Base-by-base conservation (phyloP, 306 rosid species). In the Gynostemma pentaphyllum region DNA sequence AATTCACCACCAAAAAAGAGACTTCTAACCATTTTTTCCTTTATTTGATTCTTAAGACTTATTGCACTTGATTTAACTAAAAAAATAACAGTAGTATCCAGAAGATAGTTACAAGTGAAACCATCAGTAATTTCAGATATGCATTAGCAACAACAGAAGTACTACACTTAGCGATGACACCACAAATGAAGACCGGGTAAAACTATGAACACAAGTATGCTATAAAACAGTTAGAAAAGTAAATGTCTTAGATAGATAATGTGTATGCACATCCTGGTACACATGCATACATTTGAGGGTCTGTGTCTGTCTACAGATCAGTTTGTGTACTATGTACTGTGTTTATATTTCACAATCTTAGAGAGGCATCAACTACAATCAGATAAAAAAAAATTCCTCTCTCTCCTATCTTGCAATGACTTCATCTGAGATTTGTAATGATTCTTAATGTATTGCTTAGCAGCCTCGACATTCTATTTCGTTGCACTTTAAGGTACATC, bases 341-440 rank as follows among this genome's bases (percentile, higher is more conserved):
- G n/a, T n/a, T 32, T 18, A 16, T 37, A 21, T n/a, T 59, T 22
- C 37, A 13, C 21, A 27, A 62, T 62, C 67, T 19, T 28, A 57
- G 30, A 41, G 3, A 44, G 18, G 9, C 60, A 49, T 49, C 14
- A 23, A 37, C 23, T 30, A 37, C 40, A 22, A 49, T 54, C 45
- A 48, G 22, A 13, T n/a, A 14, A 66, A 44, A 4, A 64, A 39
- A 29, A 23, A 55, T 78, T 81, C 96, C 96, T 85, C 80, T 89
- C 95, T 68, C 81, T 89, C 79, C 96, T 78, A 37, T 89, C 96
- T 73, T 89, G 87, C 75, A 85, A 75, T 65, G 79, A 78, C 74
- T 86, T 84, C 96, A 81, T 85, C 56, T 86, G 96, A 44, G 82
- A 59, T 81, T 83, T 86, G 70, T 89, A 89, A 73, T 89, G 95